Evolutionary conservation across 805 yeast species (phyloP).

Genomic region (Sugiyamaella chiloensis): DNA sequence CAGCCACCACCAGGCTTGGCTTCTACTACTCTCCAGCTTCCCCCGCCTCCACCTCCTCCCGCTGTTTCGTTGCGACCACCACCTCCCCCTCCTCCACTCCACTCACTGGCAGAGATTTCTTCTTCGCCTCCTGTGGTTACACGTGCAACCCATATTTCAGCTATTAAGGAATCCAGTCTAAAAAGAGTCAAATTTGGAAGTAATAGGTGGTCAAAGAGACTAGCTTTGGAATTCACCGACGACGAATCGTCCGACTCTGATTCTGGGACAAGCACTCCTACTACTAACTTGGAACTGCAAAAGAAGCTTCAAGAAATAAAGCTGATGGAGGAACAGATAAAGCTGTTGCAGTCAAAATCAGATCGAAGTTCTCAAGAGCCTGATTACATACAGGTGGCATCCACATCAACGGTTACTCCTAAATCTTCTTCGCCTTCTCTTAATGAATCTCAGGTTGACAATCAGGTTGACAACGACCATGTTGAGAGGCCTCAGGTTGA

Average conservation of each 20-base stretch:
- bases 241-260: slow-evolving; percentile 11
- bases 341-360: slow-evolving; percentile 12
- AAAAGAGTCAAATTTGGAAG: slow-evolving; percentile 19
- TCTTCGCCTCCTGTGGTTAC: neutral
- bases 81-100: neutral
- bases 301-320: slow-evolving; percentile 20
- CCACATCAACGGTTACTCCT: no score
- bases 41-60: neutral
- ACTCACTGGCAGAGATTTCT: neutral
- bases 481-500: no score
- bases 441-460: no score
- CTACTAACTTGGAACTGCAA: slow-evolving; percentile 15
- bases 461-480: no score
- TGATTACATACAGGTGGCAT: no score
- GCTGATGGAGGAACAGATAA: slow-evolving; percentile 15
- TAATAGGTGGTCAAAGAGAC: slow-evolving; percentile 24
- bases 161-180: neutral
- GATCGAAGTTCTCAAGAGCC: neutral
- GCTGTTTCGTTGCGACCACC: neutral
- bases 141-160: neutral
- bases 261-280: slow-evolving; percentile 19
- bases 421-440: no score
- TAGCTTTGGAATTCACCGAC: slow-evolving; percentile 23
- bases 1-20: neutral
- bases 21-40: neutral